Evolutionary conservation across 2,329 filamentous ascomycete species (phyloP), one percentile per base, ranked within the genome.

Genomic region (Parastagonospora nodorum): DNA sequence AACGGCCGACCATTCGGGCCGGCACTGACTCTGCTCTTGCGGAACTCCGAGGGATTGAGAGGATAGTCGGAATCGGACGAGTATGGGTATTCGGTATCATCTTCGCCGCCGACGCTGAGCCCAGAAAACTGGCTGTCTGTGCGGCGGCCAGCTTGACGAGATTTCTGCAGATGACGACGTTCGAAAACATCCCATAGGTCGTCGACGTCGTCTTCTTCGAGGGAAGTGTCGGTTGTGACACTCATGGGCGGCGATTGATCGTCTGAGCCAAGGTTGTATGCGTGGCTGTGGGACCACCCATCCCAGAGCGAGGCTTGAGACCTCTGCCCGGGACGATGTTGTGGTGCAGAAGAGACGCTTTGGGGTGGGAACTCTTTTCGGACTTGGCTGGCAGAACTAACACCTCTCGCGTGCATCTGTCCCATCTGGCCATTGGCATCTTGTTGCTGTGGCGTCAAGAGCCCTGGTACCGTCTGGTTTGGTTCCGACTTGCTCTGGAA

Each of bases 401-500:
- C 61, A 15, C 71, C 70, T 7, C 70, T 67, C 4, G 68, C 63
- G 43, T 73, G 71, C 62, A 71, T 60, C 27, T 66, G 59, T 31
- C 64, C 67, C 5, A 3, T 69, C 63, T 10, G 70, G 68, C 55
- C 72, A 66, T 35, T 71, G 11, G 29, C 66, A 49, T 73, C 68
- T 42, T 71, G 65, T 8, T 67, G 65, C 27, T 72, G 67, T 1
- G 71, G 71, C 8, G 71, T 74, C 2, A 74, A 51, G 5, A 74
- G 60, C 11, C 71, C 71, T 24, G 70, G 67, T 4, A 73, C 64
- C 10, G 67, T 57, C 30, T 74, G 70, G 29, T 72, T 74, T 9
- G 73, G 73, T 41, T 75, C 73, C 1, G 73, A 75, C 44, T 75
- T 72, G 10, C 71, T 74, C 43, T 75, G 74, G 45, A 66, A 71